phyloP scores from a whole-genome alignment of 306 rosid species.

The Fragaria nilgerrensis region DNA sequence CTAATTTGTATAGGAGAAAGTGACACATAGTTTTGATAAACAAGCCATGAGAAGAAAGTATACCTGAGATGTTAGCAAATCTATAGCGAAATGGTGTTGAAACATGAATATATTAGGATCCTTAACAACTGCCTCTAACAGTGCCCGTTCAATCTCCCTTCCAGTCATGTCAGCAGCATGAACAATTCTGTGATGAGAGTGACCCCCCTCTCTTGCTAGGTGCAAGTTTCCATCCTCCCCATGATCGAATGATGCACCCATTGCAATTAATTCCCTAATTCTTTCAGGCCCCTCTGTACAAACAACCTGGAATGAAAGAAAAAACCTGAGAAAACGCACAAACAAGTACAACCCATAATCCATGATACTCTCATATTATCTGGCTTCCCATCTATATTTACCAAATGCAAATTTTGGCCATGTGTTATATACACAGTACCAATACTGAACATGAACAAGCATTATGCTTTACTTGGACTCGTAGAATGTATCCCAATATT shows the following conservation, averaged over 20 bases:
- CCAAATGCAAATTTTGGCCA: not conserved
- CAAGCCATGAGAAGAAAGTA: slow-evolving; percentile 14
- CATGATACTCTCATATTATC: not conserved
- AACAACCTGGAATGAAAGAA: slow-evolving; percentile 64
- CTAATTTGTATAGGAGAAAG: slow-evolving; percentile 3
- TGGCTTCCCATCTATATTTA: not conserved
- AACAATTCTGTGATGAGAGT: slow-evolving; percentile 83
- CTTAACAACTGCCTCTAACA: slow-evolving; percentile 55
- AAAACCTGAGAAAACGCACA: slow-evolving; percentile 8
- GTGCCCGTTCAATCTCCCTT: slow-evolving; percentile 85
- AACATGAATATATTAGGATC: slow-evolving; percentile 82
- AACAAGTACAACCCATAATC: not conserved
- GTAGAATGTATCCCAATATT: not conserved
- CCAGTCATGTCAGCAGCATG: slow-evolving; percentile 99
- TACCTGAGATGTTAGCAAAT: slow-evolving; percentile 89
- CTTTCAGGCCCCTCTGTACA: slow-evolving; percentile 99
- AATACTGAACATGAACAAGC: not conserved
- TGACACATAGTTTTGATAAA: not conserved
- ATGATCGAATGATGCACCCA: slow-evolving; percentile 92
- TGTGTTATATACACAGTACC: not conserved
- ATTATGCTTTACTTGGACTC: not conserved
- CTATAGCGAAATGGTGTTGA: slow-evolving; percentile 88
- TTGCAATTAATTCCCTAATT: slow-evolving; percentile 83
- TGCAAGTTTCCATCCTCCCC: slow-evolving; percentile 95
- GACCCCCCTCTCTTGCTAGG: slow-evolving; percentile 89